These are phyloP conservation scores for Schwanniomyces occidentalis DNA, from an alignment of 805 yeast species.

Conservation along the genomic window DNA sequence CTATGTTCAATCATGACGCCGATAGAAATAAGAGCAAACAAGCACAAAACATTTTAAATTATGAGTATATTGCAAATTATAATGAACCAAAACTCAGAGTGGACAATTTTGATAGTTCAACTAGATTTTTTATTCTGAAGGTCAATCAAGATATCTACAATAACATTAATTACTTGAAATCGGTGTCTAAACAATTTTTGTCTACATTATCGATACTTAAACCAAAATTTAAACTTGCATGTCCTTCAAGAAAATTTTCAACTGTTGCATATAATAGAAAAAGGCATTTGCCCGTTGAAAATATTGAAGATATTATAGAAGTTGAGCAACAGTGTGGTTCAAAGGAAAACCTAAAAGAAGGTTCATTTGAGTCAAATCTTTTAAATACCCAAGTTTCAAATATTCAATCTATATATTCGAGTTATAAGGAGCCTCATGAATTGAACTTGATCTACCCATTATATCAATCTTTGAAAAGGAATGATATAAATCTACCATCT, in stretches of 20 bases:
- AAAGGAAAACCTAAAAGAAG: constrained; percentile 3
- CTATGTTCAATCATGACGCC: constrained; percentile 39
- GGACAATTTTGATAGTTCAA: constrained; percentile 6
- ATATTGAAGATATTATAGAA: background rate
- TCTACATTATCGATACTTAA: constrained; percentile 21
- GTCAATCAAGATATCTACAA: constrained; percentile 30
- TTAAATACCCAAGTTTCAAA: constrained; percentile 17
- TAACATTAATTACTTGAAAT: constrained; percentile 24
- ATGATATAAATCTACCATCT: constrained; percentile 45
- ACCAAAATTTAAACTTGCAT: constrained; percentile 2
- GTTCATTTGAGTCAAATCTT: constrained; percentile 19
- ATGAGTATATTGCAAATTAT: constrained; percentile 3
- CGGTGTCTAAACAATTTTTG: constrained; percentile 18
- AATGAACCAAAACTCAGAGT: background rate
- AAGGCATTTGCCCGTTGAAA: background rate
- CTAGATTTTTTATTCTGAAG: constrained; percentile 28
- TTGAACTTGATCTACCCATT: constrained; percentile 38
- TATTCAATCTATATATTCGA: constrained; percentile 19
- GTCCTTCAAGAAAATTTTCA: constrained; percentile 7
- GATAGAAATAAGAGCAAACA: constrained; percentile 5
- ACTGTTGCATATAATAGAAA: constrained; percentile 3
- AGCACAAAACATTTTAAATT: constrained; percentile 2
- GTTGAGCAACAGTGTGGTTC: background rate
- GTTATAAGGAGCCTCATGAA: constrained; percentile 18
- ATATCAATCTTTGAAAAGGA: constrained; percentile 41